phyloP scores from a whole-genome alignment of 1,284 basidiomycete species.

The Kwoniella shivajii region DNA sequence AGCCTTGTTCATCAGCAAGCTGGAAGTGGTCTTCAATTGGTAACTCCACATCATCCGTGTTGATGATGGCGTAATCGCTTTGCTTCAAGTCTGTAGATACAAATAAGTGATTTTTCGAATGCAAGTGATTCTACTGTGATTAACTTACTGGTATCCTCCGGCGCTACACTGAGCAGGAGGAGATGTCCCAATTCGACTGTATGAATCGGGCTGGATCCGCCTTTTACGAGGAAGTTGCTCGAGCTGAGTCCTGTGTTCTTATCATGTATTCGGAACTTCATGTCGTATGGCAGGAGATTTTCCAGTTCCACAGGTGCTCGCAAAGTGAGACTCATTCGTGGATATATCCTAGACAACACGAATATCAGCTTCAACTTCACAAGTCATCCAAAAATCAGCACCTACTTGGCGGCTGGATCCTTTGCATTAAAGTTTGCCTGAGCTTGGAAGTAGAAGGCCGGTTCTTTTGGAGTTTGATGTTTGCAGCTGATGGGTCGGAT shows the following conservation, averaged over 20 bases:
- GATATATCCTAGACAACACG: conserved; percentile 65
- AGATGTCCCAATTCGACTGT: conserved; percentile 94
- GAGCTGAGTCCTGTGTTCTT: conserved; percentile 83
- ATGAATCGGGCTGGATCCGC: conserved; percentile 95
- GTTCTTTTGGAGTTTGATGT: conserved; percentile 77
- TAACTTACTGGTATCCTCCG: conserved; percentile 84
- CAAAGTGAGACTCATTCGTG: conserved; percentile 79
- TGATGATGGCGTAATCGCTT: conserved; percentile 98
- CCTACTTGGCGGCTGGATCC: conserved; percentile 65
- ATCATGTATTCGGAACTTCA: conserved; percentile 95
- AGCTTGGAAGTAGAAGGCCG: conserved; percentile 93
- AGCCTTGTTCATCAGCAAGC: conserved; percentile 72
- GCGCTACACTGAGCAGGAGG: conserved; percentile 84
- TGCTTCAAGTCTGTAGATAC: conserved; percentile 62
- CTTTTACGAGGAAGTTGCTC: conserved; percentile 87
- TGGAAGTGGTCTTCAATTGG: conserved; percentile 52
- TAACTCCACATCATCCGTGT: conserved; percentile 80
- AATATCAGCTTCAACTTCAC: not conserved
- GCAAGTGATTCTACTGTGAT: too few species aligned
- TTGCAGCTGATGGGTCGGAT: conserved; percentile 83
- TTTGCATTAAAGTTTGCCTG: conserved; percentile 79
- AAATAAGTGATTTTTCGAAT: too few species aligned
- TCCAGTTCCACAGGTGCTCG: conserved; percentile 97
- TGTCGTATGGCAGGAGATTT: conserved; percentile 92
- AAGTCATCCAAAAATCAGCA: not conserved